Conservation (phyloP, 2,329 filamentous ascomycete genomes). For the Monosporascus sp. region DNA sequence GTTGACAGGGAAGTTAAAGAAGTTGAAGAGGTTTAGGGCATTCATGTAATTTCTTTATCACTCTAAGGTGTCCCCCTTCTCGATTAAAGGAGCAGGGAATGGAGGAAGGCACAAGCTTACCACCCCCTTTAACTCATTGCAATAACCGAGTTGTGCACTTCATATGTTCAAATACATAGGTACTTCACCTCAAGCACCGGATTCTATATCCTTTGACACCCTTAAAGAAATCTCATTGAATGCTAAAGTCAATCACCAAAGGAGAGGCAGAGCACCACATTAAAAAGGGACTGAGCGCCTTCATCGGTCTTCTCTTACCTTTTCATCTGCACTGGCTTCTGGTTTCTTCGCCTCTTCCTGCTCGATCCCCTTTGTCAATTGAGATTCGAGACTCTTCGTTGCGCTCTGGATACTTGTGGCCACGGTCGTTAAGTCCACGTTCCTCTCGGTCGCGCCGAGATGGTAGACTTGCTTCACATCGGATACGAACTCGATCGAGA, state of each 20-base stretch:
- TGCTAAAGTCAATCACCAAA: neutral
- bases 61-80: too few species aligned
- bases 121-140: too few species aligned
- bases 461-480: conserved; percentile 17
- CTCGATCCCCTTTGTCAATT: conserved; percentile 4
- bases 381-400: conserved; percentile 8
- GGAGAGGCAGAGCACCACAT: neutral
- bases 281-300: neutral
- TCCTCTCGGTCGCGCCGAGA: conserved; percentile 12
- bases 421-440: conserved; percentile 9
- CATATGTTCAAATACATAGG: too few species aligned
- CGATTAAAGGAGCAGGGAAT: neutral
- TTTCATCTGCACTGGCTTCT: conserved; percentile 1
- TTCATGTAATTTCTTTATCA: neutral
- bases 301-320: conserved; percentile 4
- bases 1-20: neutral
- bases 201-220: too few species aligned
- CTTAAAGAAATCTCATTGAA: neutral
- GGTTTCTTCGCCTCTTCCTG: neutral
- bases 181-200: too few species aligned
- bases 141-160: too few species aligned
- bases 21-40: neutral
- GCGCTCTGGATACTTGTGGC: conserved; percentile 9
- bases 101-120: neutral
- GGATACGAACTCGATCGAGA: conserved; percentile 13